Base-by-base conservation (phyloP, 306 rosid genomes). In the Quillaja saponaria region DNA sequence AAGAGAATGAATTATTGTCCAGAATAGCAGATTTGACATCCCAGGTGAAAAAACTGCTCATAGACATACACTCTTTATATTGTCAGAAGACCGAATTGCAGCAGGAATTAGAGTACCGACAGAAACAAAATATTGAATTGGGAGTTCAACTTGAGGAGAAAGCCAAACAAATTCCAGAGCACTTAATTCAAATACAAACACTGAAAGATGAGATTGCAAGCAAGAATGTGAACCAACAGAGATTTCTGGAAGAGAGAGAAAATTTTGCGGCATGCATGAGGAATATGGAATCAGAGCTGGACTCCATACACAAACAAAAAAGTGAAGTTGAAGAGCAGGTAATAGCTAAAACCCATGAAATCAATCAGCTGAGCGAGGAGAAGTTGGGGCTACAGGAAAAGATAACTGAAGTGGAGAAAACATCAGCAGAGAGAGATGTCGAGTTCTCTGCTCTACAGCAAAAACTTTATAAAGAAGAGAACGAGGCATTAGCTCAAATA, bases 81-180 rank as follows among this genome's bases (percentile, higher is more conserved):
- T 68, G 79, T 69, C 71, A 74, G 58, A 88, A 88, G 50, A 75
- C 52, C 53, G 82, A 86, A 54, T 71, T 87, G 76, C 89, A 58
- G 85, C 74, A 82, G 78, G 84, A 78, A 65, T 59, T 85, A 64
- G 87, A 76, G 71, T 65, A 76, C 49, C 76, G 81, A 69, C 80
- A 55, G 13, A 55, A 38, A 31, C 76, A 80, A 66, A 85, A 84
- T 45, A 40, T 73, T 50, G 83, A 82, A 58, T 59, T 87, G 77
- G 95, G 81, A 67, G 71, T 58, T 69, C 83, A 83, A 69, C 65
- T 83, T 10, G 83, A 58, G 71, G 80, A 63, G 47, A 83, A 78
- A 60, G 66, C 68, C 37, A 80, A 15, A 64, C 82, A 73, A 75
- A 80, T 58, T 57, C 81, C 89, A 0, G 80, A 81, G 62, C 51